phyloP scores from a whole-genome alignment of 2,329 filamentous ascomycete species.

The Penicillium sp. region DNA sequence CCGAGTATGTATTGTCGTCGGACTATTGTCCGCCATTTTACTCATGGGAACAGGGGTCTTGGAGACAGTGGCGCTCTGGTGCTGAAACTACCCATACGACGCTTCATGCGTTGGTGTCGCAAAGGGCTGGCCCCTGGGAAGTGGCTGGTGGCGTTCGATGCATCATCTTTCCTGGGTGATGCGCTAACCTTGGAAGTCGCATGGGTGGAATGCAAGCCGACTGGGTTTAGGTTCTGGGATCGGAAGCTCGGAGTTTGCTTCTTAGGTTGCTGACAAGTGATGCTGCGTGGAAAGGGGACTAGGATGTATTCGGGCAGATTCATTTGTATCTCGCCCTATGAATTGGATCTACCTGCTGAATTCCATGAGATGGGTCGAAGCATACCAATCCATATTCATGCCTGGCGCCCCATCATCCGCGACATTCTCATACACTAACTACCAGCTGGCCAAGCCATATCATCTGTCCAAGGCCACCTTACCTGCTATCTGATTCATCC shows the following conservation, averaged over 20 bases:
- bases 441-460: no score
- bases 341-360: constrained; percentile 6
- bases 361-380: constrained; percentile 14
- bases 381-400: constrained; percentile 13
- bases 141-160: constrained; percentile 1
- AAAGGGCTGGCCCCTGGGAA: constrained; percentile 6
- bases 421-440: constrained; percentile 41
- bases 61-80: constrained; percentile 28
- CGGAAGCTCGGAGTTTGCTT: constrained; percentile 28
- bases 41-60: constrained; percentile 33
- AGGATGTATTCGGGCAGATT: no score
- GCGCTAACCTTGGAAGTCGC: no score
- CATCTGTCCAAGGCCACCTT: no score
- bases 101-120: constrained; percentile 6
- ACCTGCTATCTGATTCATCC: no score
- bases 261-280: constrained; percentile 31
- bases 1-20: no score
- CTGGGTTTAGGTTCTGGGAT: constrained; percentile 30
- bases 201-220: constrained; percentile 23
- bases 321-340: not conserved
- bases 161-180: constrained; percentile 1
- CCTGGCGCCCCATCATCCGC: constrained; percentile 36
- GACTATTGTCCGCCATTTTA: no score
- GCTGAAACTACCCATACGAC: constrained; percentile 31
- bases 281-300: no score